Conservation (phyloP, 1,139 yeast genomes). For the Hansenula sp. region DNA sequence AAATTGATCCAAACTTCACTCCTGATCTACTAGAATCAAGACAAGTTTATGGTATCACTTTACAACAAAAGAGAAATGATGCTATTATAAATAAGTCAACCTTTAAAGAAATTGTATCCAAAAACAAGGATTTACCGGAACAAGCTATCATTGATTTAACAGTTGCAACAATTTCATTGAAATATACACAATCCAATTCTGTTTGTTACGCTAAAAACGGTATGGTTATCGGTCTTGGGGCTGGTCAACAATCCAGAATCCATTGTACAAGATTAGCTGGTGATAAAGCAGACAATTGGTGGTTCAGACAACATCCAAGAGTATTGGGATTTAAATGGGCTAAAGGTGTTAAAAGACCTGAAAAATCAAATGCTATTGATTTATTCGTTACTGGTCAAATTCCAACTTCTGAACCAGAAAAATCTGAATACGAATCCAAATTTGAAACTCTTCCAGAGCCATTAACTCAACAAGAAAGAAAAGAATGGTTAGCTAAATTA, state of each 20-base stretch:
- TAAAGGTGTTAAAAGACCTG: constrained; percentile 97
- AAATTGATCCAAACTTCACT: constrained; percentile 89
- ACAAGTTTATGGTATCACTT: constrained; percentile 91
- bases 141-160: constrained; percentile 91
- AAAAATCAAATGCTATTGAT: constrained; percentile 96
- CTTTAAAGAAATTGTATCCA: constrained; percentile 87
- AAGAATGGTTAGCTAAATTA: constrained; percentile 79
- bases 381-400: constrained; percentile 87
- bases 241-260: constrained; percentile 98
- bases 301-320: constrained; percentile 97
- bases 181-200: constrained; percentile 96
- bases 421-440: constrained; percentile 85
- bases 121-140: constrained; percentile 81
- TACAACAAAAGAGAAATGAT: constrained; percentile 96
- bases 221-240: constrained; percentile 98
- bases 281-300: constrained; percentile 99
- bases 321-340: constrained; percentile 95
- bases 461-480: constrained; percentile 75
- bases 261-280: constrained; percentile 99
- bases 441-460: constrained; percentile 80
- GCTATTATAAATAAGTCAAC: constrained; percentile 87
- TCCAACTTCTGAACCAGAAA: constrained; percentile 90
- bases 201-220: constrained; percentile 98
- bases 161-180: constrained; percentile 94
- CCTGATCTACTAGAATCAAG: constrained; percentile 84